phyloP scores from a whole-genome alignment of 2,329 filamentous ascomycete genomes.

The Fusarium irregulare region DNA sequence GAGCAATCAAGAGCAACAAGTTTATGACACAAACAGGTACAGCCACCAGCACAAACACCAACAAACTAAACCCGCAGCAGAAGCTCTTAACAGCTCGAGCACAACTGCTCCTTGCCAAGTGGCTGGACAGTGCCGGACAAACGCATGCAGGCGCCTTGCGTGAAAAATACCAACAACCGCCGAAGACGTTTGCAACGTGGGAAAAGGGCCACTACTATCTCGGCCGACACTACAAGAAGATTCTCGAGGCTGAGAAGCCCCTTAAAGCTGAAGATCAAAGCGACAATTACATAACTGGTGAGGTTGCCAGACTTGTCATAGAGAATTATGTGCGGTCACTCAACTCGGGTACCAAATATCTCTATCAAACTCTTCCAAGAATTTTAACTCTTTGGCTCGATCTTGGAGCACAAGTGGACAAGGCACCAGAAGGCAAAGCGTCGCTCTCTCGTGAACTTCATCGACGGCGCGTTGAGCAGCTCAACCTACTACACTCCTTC shows the following conservation, averaged over 20 bases:
- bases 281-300: constrained; percentile 80
- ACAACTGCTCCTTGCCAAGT: constrained; percentile 91
- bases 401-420: constrained; percentile 80
- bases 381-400: constrained; percentile 95
- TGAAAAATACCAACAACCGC: constrained; percentile 83
- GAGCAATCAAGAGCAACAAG: constrained; percentile 84
- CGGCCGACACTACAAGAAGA: constrained; percentile 96
- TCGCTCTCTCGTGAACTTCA: constrained; percentile 64
- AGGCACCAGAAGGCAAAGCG: constrained; percentile 66
- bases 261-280: constrained; percentile 81
- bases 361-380: constrained; percentile 93
- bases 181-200: constrained; percentile 78
- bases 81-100: constrained; percentile 78
- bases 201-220: constrained; percentile 98
- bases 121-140: constrained; percentile 95
- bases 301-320: constrained; percentile 87
- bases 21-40: constrained; percentile 67
- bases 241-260: constrained; percentile 87
- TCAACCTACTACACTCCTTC: constrained; percentile 77
- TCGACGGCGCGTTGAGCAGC: constrained; percentile 69
- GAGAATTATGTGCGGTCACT: constrained; percentile 93
- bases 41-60: constrained; percentile 49
- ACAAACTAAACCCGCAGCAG: constrained; percentile 60
- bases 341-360: constrained; percentile 90
- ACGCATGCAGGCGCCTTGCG: constrained; percentile 85